These are phyloP conservation scores for Mycotypha africana DNA, from an alignment of 371 early-diverging fungal genomes.

Conservation along the genomic window DNA sequence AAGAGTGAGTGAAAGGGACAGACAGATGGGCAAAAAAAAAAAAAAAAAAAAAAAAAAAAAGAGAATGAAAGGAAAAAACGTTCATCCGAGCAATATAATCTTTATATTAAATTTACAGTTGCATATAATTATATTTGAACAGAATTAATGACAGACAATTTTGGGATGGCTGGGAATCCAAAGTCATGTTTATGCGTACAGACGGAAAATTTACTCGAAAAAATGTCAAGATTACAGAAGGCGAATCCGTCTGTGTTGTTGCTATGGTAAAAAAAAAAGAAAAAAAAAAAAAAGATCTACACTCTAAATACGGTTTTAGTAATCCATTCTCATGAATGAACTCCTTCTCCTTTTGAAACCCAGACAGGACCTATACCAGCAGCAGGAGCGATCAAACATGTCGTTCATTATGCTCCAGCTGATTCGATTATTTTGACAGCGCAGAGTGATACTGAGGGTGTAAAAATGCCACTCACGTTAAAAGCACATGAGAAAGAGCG, in stretches of 20 bases:
- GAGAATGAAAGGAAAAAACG: too few species aligned
- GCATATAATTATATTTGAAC: too few species aligned
- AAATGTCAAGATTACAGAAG: constrained; percentile 9
- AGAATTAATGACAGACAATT: constrained; percentile 19
- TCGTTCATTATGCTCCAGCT: constrained; percentile 23
- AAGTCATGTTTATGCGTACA: constrained; percentile 20
- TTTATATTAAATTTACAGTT: too few species aligned
- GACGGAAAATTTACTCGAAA: constrained; percentile 18
- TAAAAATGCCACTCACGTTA: constrained; percentile 17
- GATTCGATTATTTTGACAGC: constrained; percentile 30
- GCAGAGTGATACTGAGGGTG: constrained; percentile 1
- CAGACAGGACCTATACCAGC: constrained; percentile 42
- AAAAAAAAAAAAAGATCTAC: too few species aligned
- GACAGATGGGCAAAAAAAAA: too few species aligned
- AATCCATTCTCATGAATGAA: too few species aligned
- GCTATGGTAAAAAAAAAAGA: constrained; percentile 14
- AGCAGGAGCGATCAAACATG: constrained; percentile 16
- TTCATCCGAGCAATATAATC: neutral
- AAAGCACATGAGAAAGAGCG: constrained; percentile 18
- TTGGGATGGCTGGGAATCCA: constrained; percentile 29
- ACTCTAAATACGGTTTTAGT: too few species aligned
- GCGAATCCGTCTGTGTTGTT: constrained; percentile 17
- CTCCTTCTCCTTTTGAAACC: neutral
- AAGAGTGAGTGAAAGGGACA: neutral
- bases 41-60: too few species aligned